Conservation (phyloP, 2,329 filamentous ascomycete species). For the Tricladium varicosporioides region DNA sequence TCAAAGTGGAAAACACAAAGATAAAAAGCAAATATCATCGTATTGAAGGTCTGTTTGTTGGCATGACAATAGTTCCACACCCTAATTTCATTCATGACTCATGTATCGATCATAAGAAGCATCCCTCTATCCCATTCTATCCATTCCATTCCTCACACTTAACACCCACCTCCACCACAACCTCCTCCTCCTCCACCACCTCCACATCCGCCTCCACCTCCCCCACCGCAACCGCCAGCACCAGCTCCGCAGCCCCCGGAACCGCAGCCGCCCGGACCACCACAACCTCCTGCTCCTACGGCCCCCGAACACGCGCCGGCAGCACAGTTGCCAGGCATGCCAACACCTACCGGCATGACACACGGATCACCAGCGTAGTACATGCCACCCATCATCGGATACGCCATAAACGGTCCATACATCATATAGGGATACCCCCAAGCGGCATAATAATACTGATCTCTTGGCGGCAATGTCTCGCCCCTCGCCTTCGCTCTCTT, state of each 20-base stretch:
- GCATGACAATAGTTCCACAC: too few species aligned
- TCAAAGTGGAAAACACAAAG: too few species aligned
- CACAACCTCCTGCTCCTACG: constrained; percentile 40
- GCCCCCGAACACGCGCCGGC: constrained; percentile 48
- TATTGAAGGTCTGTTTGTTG: too few species aligned
- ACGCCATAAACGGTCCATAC: constrained; percentile 46
- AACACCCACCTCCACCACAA: constrained; percentile 5
- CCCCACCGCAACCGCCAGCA: constrained; percentile 8
- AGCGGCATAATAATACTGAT: constrained; percentile 43
- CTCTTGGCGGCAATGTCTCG: constrained; percentile 44
- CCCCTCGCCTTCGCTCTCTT: constrained; percentile 50
- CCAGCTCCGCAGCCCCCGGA: constrained; percentile 19
- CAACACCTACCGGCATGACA: constrained; percentile 34
- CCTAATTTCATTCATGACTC: too few species aligned
- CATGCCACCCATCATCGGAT: constrained; percentile 41
- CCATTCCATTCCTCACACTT: background rate
- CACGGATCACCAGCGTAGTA: constrained; percentile 47
- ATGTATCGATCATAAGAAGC: too few species aligned
- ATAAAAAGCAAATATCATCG: too few species aligned
- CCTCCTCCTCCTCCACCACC: constrained; percentile 12
- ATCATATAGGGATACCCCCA: constrained; percentile 52
- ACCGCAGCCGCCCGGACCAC: constrained; percentile 31
- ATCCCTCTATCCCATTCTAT: too few species aligned
- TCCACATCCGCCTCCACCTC: constrained; percentile 2
- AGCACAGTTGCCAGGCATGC: constrained; percentile 42